Evolutionary conservation across 2,329 filamentous ascomycete species (phyloP).

Genomic region (Cryphonectria nitschkei): DNA sequence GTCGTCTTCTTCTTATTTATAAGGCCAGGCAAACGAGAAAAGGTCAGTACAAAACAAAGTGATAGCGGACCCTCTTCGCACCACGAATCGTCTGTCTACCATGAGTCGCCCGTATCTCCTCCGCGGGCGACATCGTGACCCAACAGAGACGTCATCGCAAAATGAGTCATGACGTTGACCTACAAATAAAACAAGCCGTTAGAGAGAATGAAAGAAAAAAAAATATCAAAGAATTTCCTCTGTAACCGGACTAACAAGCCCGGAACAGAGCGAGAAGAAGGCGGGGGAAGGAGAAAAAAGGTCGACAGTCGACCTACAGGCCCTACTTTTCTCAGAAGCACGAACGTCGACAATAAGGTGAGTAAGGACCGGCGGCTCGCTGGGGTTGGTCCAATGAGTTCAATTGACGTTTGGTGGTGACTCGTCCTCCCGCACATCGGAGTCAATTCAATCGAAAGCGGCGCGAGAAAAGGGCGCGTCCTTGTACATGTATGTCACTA

Average conservation of each 20-base stretch:
- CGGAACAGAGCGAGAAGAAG: not conserved
- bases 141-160: not conserved
- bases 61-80: not conserved
- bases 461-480: constrained; percentile 6
- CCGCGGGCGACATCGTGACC: not conserved
- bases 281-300: not conserved
- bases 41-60: not conserved
- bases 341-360: not conserved
- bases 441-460: not conserved
- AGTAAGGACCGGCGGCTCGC: not conserved
- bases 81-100: not conserved
- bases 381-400: not conserved
- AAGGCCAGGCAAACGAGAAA: not conserved
- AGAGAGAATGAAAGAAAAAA: not conserved
- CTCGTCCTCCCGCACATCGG: not conserved
- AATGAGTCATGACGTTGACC: constrained; percentile 2
- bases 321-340: not conserved
- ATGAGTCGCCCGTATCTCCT: not conserved
- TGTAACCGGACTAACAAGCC: too few species aligned
- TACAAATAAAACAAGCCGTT: not conserved
- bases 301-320: constrained; percentile 7
- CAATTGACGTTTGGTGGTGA: not conserved
- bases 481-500: too few species aligned
- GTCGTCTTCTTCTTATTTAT: not conserved
- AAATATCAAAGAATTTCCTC: not conserved